These are phyloP conservation scores for Dictyostelium brefeldianum DNA, from an alignment of 78 protist species.

Conservation along the genomic window DNA sequence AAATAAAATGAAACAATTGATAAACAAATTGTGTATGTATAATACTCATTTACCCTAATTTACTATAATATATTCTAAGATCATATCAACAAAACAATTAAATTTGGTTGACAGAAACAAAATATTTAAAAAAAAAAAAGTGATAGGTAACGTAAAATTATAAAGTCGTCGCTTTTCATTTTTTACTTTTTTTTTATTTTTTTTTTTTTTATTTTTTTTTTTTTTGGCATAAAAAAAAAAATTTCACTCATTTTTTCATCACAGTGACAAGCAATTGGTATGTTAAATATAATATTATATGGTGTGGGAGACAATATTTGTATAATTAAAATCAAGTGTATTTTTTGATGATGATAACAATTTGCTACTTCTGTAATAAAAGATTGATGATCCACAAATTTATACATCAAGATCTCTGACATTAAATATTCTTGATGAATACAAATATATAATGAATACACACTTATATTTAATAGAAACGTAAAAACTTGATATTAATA, in stretches of 20 bases:
- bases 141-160: too few species aligned
- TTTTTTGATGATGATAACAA: slow-evolving; percentile 13
- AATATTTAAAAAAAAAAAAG: too few species aligned
- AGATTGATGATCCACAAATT: background rate
- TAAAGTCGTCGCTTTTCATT: too few species aligned
- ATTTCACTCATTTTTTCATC: background rate
- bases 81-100: too few species aligned
- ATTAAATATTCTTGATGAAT: background rate
- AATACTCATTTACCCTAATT: too few species aligned
- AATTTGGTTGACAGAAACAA: too few species aligned
- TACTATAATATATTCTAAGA: too few species aligned
- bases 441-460: background rate
- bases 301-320: too few species aligned
- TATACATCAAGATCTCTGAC: slow-evolving; percentile 44
- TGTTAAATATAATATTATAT: background rate
- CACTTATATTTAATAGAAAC: too few species aligned
- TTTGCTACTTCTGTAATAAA: slow-evolving; percentile 23
- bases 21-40: too few species aligned
- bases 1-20: too few species aligned
- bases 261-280: background rate
- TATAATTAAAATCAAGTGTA: background rate
- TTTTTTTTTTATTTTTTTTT: background rate
- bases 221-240: background rate
- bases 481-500: too few species aligned
- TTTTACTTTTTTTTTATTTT: background rate